Conservation (phyloP, 1,139 yeast species). For the Kluyveromyces sp. region DNA sequence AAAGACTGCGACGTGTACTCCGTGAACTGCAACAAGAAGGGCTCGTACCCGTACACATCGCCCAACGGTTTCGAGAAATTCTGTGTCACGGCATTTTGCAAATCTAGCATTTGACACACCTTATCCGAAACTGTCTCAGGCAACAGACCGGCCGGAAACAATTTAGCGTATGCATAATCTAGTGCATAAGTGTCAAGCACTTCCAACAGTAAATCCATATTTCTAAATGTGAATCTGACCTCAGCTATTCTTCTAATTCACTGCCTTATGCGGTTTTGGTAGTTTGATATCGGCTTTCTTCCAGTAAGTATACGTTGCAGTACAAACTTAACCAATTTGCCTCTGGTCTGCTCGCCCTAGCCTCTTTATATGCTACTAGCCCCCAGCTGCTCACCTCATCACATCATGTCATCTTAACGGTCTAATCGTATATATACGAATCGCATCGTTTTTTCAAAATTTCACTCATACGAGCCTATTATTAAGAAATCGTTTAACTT, state of each 20-base stretch:
- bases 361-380: not conserved
- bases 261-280: not conserved
- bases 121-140: conserved; percentile 32
- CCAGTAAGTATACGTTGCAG: too few relatives aligned
- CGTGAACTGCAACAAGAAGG: conserved; percentile 44
- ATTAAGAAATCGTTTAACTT: not conserved
- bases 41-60: conserved; percentile 43
- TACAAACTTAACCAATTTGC: too few relatives aligned
- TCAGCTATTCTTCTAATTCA: not conserved
- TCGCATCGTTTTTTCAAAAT: not conserved
- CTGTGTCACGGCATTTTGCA: conserved; percentile 13
- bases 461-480: not conserved
- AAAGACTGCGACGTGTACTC: conserved; percentile 53
- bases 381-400: not conserved
- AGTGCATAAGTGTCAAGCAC: conserved; percentile 61
- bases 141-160: conserved; percentile 44
- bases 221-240: not conserved
- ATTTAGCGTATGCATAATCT: conserved; percentile 62
- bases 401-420: too few relatives aligned
- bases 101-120: conserved; percentile 21
- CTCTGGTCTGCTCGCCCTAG: too few relatives aligned
- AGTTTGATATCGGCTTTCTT: not conserved
- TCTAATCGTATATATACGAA: not conserved
- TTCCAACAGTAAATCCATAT: conserved; percentile 88
- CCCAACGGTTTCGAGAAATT: conserved; percentile 19